Conservation (phyloP, 2,329 filamentous ascomycete genomes). For the Dothideomycetes sp. region DNA sequence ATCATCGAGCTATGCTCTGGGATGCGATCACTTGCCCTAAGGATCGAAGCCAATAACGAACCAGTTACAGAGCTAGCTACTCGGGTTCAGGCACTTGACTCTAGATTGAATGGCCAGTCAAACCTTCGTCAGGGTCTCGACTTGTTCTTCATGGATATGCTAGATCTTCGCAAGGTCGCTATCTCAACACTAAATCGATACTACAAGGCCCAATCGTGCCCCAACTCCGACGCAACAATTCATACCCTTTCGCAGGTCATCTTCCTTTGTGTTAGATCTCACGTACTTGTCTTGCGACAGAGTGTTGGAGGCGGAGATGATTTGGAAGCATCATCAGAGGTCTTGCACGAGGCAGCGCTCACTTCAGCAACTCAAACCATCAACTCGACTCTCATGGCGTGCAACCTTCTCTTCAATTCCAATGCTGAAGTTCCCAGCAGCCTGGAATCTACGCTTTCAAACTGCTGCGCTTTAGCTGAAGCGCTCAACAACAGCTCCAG, state of each 20-base stretch:
- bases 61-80: neutral
- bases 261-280: neutral
- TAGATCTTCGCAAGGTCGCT: too few species aligned
- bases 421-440: neutral
- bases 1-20: neutral
- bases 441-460: conserved; percentile 17
- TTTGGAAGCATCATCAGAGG: too few species aligned
- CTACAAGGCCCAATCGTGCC: too few species aligned
- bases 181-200: too few species aligned
- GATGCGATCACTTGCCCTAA: neutral
- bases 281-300: neutral
- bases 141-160: too few species aligned
- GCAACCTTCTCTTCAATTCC: conserved; percentile 15
- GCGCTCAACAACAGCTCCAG: neutral
- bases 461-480: neutral
- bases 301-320: too few species aligned
- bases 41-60: neutral
- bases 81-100: neutral
- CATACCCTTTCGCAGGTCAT: too few species aligned
- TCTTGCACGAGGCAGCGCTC: neutral
- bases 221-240: too few species aligned
- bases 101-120: neutral
- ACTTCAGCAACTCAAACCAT: conserved; percentile 10
- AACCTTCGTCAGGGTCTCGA: too few species aligned
- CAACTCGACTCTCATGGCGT: conserved; percentile 1